phyloP scores from a whole-genome alignment of 306 rosid species.

The Boehmeria nivea region DNA sequence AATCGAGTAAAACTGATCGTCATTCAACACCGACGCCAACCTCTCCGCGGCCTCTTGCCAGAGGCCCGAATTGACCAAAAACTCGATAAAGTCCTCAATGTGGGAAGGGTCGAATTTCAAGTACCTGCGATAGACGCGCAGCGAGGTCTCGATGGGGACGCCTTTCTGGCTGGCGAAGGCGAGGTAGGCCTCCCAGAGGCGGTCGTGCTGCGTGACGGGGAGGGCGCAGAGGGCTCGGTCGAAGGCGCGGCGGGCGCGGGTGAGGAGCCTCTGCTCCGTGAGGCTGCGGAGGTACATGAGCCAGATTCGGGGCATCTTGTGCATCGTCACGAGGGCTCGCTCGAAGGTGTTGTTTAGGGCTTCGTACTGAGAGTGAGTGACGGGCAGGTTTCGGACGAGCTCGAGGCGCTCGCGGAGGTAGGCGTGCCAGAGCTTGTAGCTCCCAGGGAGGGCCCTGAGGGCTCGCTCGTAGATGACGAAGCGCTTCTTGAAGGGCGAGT shows the following conservation, averaged over 20 bases:
- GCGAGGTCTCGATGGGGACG: constrained; percentile 76
- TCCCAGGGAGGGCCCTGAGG: constrained; percentile 78
- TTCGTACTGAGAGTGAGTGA: constrained; percentile 58
- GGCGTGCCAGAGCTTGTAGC: constrained; percentile 94
- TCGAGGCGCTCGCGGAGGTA: constrained; percentile 86
- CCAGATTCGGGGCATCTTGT: constrained; percentile 94
- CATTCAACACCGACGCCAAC: constrained; percentile 67
- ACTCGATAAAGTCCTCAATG: constrained; percentile 82
- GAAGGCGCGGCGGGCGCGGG: constrained; percentile 58
- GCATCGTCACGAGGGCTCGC: constrained; percentile 86
- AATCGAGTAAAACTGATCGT: constrained; percentile 63
- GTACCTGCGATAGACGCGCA: constrained; percentile 83
- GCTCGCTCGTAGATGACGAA: constrained; percentile 80
- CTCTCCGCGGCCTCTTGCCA: constrained; percentile 93
- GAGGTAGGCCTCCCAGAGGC: constrained; percentile 82
- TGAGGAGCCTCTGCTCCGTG: constrained; percentile 53
- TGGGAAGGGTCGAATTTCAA: constrained; percentile 81
- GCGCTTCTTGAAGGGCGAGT: constrained; percentile 67
- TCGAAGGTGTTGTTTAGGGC: constrained; percentile 81
- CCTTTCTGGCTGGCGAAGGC: constrained; percentile 74
- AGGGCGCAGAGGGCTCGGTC: constrained; percentile 82
- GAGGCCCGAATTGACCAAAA: constrained; percentile 60
- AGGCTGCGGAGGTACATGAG: constrained; percentile 62
- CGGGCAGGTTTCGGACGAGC: constrained; percentile 58
- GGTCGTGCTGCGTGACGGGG: constrained; percentile 92